These are phyloP conservation scores for Hypoxylon sp. DNA, from an alignment of 2,329 filamentous ascomycete genomes.

Conservation along the genomic window DNA sequence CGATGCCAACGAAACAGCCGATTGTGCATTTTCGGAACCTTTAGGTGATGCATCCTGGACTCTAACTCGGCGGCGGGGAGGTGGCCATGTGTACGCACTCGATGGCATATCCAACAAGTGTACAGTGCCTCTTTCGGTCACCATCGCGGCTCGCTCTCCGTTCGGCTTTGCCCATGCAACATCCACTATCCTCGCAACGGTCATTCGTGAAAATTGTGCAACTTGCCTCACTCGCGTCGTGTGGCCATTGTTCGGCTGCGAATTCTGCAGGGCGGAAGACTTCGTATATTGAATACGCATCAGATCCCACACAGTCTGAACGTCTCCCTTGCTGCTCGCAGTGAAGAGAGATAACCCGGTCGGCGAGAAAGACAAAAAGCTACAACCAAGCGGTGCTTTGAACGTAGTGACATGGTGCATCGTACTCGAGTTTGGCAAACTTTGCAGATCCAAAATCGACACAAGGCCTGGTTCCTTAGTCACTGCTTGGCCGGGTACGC, in stretches of 20 bases:
- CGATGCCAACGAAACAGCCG: conserved; percentile 78
- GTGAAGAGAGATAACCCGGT: conserved; percentile 82
- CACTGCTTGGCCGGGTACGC: conserved; percentile 69
- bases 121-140: conserved; percentile 95
- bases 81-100: conserved; percentile 89
- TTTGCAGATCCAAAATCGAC: conserved; percentile 80
- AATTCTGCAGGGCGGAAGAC: conserved; percentile 70
- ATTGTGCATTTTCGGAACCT: conserved; percentile 64
- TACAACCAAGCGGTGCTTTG: conserved; percentile 79
- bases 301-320: conserved; percentile 86
- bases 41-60: conserved; percentile 63
- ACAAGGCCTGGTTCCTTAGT: conserved; percentile 80
- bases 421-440: conserved; percentile 66
- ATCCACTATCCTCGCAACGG: conserved; percentile 90
- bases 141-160: conserved; percentile 86
- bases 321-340: conserved; percentile 86
- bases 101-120: conserved; percentile 91
- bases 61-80: conserved; percentile 70
- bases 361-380: conserved; percentile 84
- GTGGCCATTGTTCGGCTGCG: conserved; percentile 62
- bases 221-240: conserved; percentile 82
- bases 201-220: conserved; percentile 91
- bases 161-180: conserved; percentile 88
- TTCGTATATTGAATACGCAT: conserved; percentile 76
- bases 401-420: conserved; percentile 80